phyloP scores from a whole-genome alignment of 805 yeast genomes.

The Yamadazyma takamatsuzukensis region DNA sequence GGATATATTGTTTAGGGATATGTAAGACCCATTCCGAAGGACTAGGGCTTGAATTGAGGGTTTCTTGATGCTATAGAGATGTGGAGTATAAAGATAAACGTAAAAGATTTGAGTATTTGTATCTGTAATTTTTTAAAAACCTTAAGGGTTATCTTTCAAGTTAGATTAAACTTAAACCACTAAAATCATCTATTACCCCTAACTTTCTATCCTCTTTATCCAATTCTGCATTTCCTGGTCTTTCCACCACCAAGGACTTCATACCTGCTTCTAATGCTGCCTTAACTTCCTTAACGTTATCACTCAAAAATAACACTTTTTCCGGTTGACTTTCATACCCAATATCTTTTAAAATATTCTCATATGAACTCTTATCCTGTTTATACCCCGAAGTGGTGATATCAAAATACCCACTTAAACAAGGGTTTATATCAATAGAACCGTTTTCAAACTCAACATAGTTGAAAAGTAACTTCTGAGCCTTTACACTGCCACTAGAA shows the following conservation, averaged over 20 bases:
- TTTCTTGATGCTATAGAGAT: no score
- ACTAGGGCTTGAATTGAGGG: background rate
- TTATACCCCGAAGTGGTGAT: conserved; percentile 82
- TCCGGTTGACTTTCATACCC: conserved; percentile 23
- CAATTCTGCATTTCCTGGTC: conserved; percentile 72
- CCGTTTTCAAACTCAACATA: conserved; percentile 45
- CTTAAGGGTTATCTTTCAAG: no score
- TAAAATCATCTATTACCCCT: conserved; percentile 17
- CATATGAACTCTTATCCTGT: conserved; percentile 53
- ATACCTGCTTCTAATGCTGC: conserved; percentile 73
- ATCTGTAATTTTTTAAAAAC: background rate
- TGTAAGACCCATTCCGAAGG: conserved; percentile 14
- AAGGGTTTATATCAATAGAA: conserved; percentile 48
- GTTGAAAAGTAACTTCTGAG: conserved; percentile 75
- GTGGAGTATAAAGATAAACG: background rate
- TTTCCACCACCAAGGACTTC: conserved; percentile 51
- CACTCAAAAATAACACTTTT: conserved; percentile 67
- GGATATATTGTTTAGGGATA: conserved; percentile 68
- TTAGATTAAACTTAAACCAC: background rate
- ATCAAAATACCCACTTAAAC: conserved; percentile 71
- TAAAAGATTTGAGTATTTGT: no score
- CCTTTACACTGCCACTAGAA: conserved; percentile 86
- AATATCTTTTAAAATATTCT: conserved; percentile 46
- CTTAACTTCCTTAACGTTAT: conserved; percentile 69
- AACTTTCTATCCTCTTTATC: conserved; percentile 28